Percentiles rank a stretch among this genome's conserved stretches.
Evolutionary conservation across 2,329 filamentous ascomycete genomes (phyloP).

Genomic region (Fusarium circinatum): DNA sequence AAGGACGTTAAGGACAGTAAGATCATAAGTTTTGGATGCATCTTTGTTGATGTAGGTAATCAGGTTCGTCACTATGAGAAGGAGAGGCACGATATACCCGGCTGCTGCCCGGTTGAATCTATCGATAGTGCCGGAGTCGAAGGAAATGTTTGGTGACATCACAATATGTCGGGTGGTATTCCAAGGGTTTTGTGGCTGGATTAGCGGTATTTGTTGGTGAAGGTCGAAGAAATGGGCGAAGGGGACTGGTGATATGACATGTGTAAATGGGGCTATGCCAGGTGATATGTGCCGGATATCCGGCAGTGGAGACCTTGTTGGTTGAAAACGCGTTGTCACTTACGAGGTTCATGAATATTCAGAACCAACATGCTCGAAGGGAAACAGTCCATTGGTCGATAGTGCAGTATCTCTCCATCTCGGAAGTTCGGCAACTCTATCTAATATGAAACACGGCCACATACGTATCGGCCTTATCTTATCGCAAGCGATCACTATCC

Average conservation of each 20-base stretch:
- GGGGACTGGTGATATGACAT: not conserved
- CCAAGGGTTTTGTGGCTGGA: not conserved
- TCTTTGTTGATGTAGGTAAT: not conserved
- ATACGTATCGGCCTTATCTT: not conserved
- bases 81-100: not conserved
- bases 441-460: not conserved
- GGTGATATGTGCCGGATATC: not conserved
- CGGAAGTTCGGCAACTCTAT: not conserved
- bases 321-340: not conserved
- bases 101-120: not conserved
- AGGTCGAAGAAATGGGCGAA: not conserved
- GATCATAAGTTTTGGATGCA: not conserved
- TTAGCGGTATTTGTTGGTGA: not conserved
- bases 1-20: not conserved
- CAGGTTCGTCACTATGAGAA: not conserved
- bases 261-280: not conserved
- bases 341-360: not conserved
- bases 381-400: not conserved
- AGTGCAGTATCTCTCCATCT: not conserved
- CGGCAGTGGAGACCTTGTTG: not conserved
- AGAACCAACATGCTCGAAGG: not conserved
- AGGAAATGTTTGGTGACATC: not conserved
- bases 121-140: not conserved
- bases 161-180: not conserved
- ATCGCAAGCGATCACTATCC: not conserved